phyloP scores from a whole-genome alignment of 257 asterid species.

The Solanum pinnatisectum region DNA sequence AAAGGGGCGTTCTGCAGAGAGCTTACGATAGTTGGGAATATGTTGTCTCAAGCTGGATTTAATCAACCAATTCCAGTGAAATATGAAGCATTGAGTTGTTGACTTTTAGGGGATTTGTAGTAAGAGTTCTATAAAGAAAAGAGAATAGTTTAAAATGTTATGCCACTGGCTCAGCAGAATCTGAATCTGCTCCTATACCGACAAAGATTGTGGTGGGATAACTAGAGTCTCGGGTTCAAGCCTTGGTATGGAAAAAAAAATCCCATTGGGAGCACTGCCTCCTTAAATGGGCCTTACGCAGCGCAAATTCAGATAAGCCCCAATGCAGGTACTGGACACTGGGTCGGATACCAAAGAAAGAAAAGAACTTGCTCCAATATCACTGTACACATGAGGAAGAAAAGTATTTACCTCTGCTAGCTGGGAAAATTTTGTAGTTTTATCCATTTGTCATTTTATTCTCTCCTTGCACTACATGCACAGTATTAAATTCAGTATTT shows the following conservation, averaged over 20 bases:
- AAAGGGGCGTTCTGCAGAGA: slow-evolving; percentile 37
- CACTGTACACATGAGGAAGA: background rate
- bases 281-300: background rate
- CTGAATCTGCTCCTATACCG: background rate
- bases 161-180: background rate
- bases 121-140: background rate
- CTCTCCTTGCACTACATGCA: background rate
- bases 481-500: background rate
- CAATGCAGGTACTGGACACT: background rate
- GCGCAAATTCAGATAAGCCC: background rate
- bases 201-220: background rate
- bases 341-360: background rate
- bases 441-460: background rate
- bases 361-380: background rate
- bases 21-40: slow-evolving; percentile 21
- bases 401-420: background rate
- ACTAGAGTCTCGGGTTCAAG: background rate
- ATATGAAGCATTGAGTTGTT: slow-evolving; percentile 32
- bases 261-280: background rate
- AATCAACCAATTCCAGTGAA: slow-evolving; percentile 21
- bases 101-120: background rate
- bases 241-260: background rate
- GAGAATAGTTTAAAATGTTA: background rate
- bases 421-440: background rate
- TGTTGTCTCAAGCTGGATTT: slow-evolving; percentile 25